Conservation (phyloP, 495 filamentous ascomycete species). For the Letharia lupina region DNA sequence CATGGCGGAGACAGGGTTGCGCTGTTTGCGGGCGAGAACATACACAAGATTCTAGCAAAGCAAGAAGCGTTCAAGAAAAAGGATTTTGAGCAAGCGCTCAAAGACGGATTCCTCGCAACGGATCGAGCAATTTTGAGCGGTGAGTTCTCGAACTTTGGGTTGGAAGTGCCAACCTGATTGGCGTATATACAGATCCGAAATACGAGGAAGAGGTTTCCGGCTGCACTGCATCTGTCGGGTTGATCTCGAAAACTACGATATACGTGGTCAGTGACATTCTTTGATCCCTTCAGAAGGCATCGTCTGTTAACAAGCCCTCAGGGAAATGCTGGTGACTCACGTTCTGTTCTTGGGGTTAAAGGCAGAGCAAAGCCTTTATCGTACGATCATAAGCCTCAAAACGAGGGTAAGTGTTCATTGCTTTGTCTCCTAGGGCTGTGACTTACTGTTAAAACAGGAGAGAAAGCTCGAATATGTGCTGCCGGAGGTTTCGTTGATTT, state of each 20-base stretch:
- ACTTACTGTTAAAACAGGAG: constrained; percentile 48
- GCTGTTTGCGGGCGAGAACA: constrained; percentile 81
- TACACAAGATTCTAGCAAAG: constrained; percentile 88
- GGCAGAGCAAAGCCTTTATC: constrained; percentile 94
- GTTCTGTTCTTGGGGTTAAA: constrained; percentile 89
- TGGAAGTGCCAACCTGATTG: constrained; percentile 19
- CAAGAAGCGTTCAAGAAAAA: constrained; percentile 86
- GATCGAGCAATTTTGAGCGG: constrained; percentile 93
- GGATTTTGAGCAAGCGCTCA: constrained; percentile 89
- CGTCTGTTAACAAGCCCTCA: constrained; percentile 35
- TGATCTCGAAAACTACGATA: constrained; percentile 85
- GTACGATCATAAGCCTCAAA: constrained; percentile 97
- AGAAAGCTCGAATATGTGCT: constrained; percentile 91
- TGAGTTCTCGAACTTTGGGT: constrained; percentile 36
- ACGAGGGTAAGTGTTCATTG: constrained; percentile 61
- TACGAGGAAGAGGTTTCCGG: constrained; percentile 98
- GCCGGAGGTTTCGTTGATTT: constrained; percentile 98
- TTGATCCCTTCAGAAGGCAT: background rate
- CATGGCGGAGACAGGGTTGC: constrained; percentile 97
- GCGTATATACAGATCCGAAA: constrained; percentile 61
- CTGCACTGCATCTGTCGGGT: constrained; percentile 84
- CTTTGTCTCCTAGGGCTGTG: background rate
- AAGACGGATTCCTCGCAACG: constrained; percentile 94
- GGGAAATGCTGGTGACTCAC: constrained; percentile 95
- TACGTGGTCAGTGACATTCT: constrained; percentile 65